Base-by-base conservation (phyloP, 2,329 filamentous ascomycete genomes). In the Pseudocercospora vitis region DNA sequence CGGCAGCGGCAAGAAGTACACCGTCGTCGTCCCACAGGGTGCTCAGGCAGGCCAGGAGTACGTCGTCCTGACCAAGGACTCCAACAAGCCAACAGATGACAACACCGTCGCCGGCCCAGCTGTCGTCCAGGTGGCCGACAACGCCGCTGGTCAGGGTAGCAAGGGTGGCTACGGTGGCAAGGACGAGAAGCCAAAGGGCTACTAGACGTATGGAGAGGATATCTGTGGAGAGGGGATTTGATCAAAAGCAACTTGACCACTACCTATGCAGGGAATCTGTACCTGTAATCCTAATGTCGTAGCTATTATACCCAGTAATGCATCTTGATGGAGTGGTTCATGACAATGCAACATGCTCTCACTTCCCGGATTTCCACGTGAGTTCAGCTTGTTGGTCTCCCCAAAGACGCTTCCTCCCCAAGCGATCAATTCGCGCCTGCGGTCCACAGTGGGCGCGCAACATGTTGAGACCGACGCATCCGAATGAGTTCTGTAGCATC, bases 51-150 rank as follows among this genome's bases (percentile, higher is more conserved):
- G 65, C 16, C 63, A 68, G 56, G 52, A 35, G 3, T 68, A 64
- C 57, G 56, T 64, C 19, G 61, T 68, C 49, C 53, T 68, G 16
- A 63, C 61, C 53, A 59, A 53, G 18, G 51, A 49, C 40, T 42
- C 23, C 19, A 52, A 51, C 14, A 33, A 18, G 8, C 58, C 64
- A 11, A 61, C 61, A 33, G 65, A 68, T 29, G 62, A 64, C 46
- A 64, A 63, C 57, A 66, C 57, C 31, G 52, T 65, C n/a, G 65
- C 65, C 37, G 65, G 65, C 40, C 65, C 65, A 33, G 65, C 64
- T 39, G 53, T 65, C 28, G 48, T 66, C 11, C 29, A 57, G 47
- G 48, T 64, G 12, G 53, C 53, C 31, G 60, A 62, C 26, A 57
- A 59, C 24, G 45, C 23, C 32, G 50, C 23, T 26, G 51, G 51